Evolutionary conservation across 129 eudicot species (phyloP).

Genomic region (Cynara cardunculus): DNA sequence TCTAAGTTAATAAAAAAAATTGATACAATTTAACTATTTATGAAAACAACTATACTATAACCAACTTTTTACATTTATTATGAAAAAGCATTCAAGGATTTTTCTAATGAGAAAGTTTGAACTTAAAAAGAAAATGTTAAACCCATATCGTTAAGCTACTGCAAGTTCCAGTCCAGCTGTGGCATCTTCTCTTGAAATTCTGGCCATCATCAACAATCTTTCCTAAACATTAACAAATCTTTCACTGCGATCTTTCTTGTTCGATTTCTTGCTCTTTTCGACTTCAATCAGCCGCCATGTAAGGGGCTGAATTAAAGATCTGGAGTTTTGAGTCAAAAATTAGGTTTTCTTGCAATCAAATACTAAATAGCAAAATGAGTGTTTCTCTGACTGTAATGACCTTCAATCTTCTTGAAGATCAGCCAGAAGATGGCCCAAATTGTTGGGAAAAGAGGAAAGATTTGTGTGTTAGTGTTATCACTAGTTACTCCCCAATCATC

Average conservation of each 20-base stretch:
- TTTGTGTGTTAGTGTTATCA: slow-evolving; percentile 87
- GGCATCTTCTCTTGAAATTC: neutral
- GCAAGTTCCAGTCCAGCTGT: slow-evolving; percentile 30
- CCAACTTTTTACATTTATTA: neutral
- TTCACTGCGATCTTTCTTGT: slow-evolving; percentile 4
- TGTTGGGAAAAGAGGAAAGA: slow-evolving; percentile 96
- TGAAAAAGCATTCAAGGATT: neutral
- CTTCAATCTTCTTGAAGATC: slow-evolving; percentile 95
- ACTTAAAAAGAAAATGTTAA: neutral
- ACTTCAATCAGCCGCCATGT: slow-evolving; percentile 25
- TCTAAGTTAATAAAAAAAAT: no score
- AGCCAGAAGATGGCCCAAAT: slow-evolving; percentile 70
- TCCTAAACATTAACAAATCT: neutral
- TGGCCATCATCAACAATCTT: slow-evolving; percentile 11
- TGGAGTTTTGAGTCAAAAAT: neutral
- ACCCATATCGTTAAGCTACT: slow-evolving; percentile 3
- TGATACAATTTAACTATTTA: neutral
- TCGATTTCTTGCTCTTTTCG: slow-evolving; percentile 7
- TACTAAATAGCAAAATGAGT: slow-evolving; percentile 54
- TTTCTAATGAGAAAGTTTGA: neutral
- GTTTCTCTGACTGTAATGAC: slow-evolving; percentile 86
- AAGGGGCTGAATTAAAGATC: slow-evolving; percentile 23
- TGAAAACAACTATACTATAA: neutral
- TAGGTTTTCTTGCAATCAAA: slow-evolving; percentile 3
- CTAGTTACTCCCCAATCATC: slow-evolving; percentile 84